Evolutionary conservation across 495 filamentous ascomycete species (phyloP).

Genomic region (Bombardia bombarda): DNA sequence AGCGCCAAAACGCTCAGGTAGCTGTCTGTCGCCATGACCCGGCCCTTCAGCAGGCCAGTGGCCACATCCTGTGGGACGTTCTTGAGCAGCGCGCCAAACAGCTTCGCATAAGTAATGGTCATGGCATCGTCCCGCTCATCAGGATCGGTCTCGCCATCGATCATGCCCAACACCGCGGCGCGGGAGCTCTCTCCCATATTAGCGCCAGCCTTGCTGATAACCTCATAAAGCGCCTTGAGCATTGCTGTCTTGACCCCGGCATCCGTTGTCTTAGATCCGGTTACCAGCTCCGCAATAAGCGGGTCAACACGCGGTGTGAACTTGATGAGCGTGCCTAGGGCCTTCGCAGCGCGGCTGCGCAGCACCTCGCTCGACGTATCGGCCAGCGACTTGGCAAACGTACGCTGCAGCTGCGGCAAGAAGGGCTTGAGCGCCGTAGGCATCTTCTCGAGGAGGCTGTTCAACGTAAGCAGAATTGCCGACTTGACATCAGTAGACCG

Average conservation of each 20-base stretch:
- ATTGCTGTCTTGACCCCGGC: constrained; percentile 88
- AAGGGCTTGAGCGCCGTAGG: constrained; percentile 93
- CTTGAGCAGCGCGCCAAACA: constrained; percentile 83
- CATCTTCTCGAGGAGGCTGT: constrained; percentile 94
- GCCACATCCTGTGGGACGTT: constrained; percentile 63
- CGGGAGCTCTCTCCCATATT: constrained; percentile 93
- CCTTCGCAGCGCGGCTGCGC: constrained; percentile 85
- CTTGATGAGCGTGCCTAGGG: constrained; percentile 90
- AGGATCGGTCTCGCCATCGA: constrained; percentile 76
- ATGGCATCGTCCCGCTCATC: constrained; percentile 68
- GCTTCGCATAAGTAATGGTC: constrained; percentile 77
- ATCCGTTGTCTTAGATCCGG: constrained; percentile 86
- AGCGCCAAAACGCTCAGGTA: constrained; percentile 66
- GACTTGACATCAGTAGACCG: constrained; percentile 91
- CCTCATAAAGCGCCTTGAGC: constrained; percentile 94
- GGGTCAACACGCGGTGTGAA: constrained; percentile 94
- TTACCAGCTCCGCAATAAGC: constrained; percentile 73
- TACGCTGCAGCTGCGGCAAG: constrained; percentile 90
- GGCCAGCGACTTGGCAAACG: constrained; percentile 90
- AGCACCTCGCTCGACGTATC: constrained; percentile 87
- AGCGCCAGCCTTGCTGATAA: constrained; percentile 83
- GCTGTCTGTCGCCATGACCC: constrained; percentile 64
- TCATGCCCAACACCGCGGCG: constrained; percentile 69
- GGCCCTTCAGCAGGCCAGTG: constrained; percentile 65
- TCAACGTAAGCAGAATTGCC: constrained; percentile 87